These are phyloP conservation scores for Skeletonema costatum DNA, from an alignment of 108 stramenopile species.

Conservation along the genomic window DNA sequence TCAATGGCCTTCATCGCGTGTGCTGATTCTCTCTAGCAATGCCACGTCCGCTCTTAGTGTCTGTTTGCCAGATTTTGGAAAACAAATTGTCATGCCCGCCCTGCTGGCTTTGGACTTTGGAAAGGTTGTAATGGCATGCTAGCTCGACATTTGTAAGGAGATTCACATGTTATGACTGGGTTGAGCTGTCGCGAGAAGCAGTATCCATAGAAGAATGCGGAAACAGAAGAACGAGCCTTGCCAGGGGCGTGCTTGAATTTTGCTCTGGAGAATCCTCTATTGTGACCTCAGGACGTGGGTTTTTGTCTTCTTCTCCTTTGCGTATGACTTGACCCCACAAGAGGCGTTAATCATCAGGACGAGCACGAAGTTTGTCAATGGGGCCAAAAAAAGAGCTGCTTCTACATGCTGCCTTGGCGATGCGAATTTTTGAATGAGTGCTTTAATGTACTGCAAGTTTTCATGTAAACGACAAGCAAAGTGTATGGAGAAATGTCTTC, in stretches of 20 bases:
- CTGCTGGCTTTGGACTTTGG: slow-evolving; percentile 78
- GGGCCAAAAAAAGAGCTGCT: too few species aligned
- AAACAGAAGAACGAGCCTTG: slow-evolving; percentile 2
- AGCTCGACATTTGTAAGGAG: too few species aligned
- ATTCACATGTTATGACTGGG: slow-evolving; percentile 53
- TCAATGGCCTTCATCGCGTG: slow-evolving; percentile 77
- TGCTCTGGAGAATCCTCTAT: slow-evolving; percentile 59
- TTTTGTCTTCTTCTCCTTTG: slow-evolving; percentile 79
- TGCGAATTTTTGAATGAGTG: slow-evolving; percentile 67
- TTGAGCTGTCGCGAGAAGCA: slow-evolving; percentile 50
- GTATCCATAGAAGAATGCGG: slow-evolving; percentile 23
- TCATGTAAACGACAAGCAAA: slow-evolving; percentile 38
- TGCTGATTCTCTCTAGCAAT: slow-evolving; percentile 52
- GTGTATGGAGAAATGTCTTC: slow-evolving; percentile 67
- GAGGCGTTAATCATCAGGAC: neutral
- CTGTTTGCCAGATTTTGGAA: slow-evolving; percentile 64
- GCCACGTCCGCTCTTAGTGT: slow-evolving; percentile 49
- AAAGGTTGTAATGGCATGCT: slow-evolving; percentile 47
- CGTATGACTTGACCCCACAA: slow-evolving; percentile 54
- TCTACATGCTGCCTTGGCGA: slow-evolving; percentile 18
- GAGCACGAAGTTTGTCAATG: slow-evolving; percentile 14
- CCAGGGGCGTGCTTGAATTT: slow-evolving; percentile 45
- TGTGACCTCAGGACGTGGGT: too few species aligned
- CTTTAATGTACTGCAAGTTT: slow-evolving; percentile 57
- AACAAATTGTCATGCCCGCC: slow-evolving; percentile 64